These are phyloP conservation scores for Pneumocystis canis DNA, from an alignment of 1,139 yeast species.

Conservation along the genomic window DNA sequence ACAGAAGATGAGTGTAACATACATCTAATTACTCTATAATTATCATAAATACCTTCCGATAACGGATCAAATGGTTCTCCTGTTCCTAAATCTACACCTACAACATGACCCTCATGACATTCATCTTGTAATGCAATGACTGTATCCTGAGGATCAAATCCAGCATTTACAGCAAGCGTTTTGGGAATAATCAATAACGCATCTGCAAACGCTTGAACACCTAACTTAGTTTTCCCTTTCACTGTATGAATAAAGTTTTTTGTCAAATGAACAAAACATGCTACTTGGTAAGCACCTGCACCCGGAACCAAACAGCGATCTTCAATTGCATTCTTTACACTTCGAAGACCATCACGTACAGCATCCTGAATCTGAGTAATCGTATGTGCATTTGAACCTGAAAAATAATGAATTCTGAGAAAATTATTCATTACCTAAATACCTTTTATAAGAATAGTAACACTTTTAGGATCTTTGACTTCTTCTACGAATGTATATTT, in stretches of 20 bases:
- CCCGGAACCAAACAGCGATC: slow-evolving; percentile 87
- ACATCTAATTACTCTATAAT: slow-evolving; percentile 82
- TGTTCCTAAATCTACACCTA: slow-evolving; percentile 76
- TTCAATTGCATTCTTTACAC: slow-evolving; percentile 79
- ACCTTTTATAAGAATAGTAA: slow-evolving; percentile 83
- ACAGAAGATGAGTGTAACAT: slow-evolving; percentile 88
- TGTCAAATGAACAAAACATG: slow-evolving; percentile 57
- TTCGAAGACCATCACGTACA: slow-evolving; percentile 88
- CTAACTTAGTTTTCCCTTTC: slow-evolving; percentile 80
- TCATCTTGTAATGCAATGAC: slow-evolving; percentile 85
- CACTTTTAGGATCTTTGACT: slow-evolving; percentile 79
- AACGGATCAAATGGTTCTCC: slow-evolving; percentile 97
- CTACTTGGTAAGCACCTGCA: slow-evolving; percentile 88
- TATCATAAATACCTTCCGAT: slow-evolving; percentile 92
- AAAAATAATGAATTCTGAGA: slow-evolving; percentile 80
- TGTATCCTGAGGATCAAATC: slow-evolving; percentile 83
- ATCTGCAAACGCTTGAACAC: slow-evolving; percentile 86
- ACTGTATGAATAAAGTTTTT: slow-evolving; percentile 35
- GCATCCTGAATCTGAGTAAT: slow-evolving; percentile 92
- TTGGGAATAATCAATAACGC: slow-evolving; percentile 84
- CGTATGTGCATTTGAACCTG: slow-evolving; percentile 81
- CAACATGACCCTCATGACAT: slow-evolving; percentile 61
- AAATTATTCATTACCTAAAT: slow-evolving; percentile 52
- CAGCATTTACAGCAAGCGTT: slow-evolving; percentile 83
- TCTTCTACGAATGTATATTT: slow-evolving; percentile 93